Percentiles rank a stretch among this genome's conserved stretches.
phyloP scores from a whole-genome alignment of 2,329 filamentous ascomycete species.

The Fonsecaea nubica region DNA sequence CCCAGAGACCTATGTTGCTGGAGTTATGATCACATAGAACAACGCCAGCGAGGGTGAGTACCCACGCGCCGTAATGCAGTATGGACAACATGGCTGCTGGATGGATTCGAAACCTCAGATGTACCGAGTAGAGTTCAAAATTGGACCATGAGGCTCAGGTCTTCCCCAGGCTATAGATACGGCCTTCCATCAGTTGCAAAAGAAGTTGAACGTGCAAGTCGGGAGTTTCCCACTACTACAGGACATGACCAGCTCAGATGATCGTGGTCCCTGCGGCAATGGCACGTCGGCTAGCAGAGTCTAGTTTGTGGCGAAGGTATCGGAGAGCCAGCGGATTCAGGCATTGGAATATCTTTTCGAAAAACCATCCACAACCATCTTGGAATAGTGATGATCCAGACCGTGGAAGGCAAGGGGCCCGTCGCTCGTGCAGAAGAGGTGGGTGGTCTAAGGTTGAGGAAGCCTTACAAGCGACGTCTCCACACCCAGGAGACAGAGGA shows the following conservation, averaged over 20 bases:
- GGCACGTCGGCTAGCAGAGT: slow-evolving; percentile 17
- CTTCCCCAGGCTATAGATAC: slow-evolving; percentile 20
- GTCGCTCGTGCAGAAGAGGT: not conserved
- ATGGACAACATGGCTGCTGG: slow-evolving; percentile 10
- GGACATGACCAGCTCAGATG: slow-evolving; percentile 4
- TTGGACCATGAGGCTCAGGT: slow-evolving; percentile 19
- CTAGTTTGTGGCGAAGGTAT: slow-evolving; percentile 19
- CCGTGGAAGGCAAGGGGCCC: slow-evolving; percentile 5
- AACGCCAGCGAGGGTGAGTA: slow-evolving; percentile 8
- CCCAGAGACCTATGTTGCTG: slow-evolving; percentile 18
- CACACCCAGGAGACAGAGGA: not conserved
- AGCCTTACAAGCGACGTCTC: slow-evolving; percentile 8
- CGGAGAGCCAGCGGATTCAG: not conserved
- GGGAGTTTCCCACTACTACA: not conserved
- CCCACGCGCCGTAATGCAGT: slow-evolving; percentile 4
- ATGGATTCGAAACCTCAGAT: slow-evolving; percentile 4
- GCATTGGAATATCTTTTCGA: not conserved
- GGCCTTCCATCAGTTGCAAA: slow-evolving; percentile 13
- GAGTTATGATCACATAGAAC: slow-evolving; percentile 15
- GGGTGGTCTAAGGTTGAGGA: slow-evolving; percentile 5
- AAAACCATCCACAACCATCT: slow-evolving; percentile 6
- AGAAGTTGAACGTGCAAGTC: slow-evolving; percentile 4
- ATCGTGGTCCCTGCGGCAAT: slow-evolving; percentile 15
- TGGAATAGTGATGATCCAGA: slow-evolving; percentile 14
- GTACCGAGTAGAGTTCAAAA: slow-evolving; percentile 12